Conservation (phyloP, 768 basidiomycete species). For the Galerina sulciceps region DNA sequence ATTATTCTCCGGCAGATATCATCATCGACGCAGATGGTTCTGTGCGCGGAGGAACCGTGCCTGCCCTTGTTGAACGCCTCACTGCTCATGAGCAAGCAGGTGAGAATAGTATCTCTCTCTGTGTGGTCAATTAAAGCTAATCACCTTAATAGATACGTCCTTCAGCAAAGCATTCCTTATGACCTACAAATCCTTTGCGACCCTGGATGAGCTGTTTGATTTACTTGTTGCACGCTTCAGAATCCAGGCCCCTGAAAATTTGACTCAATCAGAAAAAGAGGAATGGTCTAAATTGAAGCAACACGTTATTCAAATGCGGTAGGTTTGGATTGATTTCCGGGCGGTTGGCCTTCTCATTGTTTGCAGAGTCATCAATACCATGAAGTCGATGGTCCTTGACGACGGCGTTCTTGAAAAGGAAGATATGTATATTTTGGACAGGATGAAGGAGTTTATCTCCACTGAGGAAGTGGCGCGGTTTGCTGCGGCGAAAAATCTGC, state of each 20-base stretch:
- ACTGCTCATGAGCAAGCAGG: conserved; percentile 91
- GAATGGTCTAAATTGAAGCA: conserved; percentile 90
- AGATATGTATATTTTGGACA: conserved; percentile 79
- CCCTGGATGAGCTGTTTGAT: conserved; percentile 80
- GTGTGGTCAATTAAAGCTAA: background rate
- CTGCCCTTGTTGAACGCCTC: conserved; percentile 85
- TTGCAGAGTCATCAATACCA: conserved; percentile 82
- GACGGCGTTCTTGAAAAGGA: conserved; percentile 86
- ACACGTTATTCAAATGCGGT: conserved; percentile 87
- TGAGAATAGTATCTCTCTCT: conserved; percentile 38
- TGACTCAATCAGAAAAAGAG: conserved; percentile 63
- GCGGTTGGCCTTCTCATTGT: conserved; percentile 4
- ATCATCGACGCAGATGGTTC: conserved; percentile 83
- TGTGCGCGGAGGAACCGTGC: conserved; percentile 85
- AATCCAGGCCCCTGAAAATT: conserved; percentile 71
- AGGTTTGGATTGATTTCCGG: conserved; percentile 23
- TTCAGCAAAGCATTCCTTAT: conserved; percentile 92
- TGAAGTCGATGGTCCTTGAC: conserved; percentile 88
- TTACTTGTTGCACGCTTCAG: conserved; percentile 81
- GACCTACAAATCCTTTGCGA: conserved; percentile 95
- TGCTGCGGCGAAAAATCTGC: conserved; percentile 76
- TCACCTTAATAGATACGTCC: conserved; percentile 58
- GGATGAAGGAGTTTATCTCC: conserved; percentile 80
- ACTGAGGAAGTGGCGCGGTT: conserved; percentile 66
- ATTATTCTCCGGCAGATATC: conserved; percentile 81